Evolutionary conservation across 352 stramenopile genomes (phyloP), one percentile per base, ranked within the genome.

Genomic region (Pythium chondricola): DNA sequence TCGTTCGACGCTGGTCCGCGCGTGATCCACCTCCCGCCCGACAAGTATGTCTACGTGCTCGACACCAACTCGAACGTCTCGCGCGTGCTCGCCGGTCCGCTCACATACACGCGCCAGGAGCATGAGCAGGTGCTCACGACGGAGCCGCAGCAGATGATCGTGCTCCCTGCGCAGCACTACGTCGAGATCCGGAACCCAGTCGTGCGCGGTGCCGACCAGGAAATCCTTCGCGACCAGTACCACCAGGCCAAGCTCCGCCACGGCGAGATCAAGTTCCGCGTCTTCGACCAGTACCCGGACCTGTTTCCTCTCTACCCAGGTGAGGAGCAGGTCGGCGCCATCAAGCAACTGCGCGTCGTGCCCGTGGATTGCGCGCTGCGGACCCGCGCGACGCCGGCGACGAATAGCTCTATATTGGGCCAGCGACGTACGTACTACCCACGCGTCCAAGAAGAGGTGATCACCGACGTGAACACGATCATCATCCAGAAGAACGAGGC

Each of bases 31-130:
- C 62, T 91, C 18, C 61, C 80, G 36, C 76, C 80, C 0, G 88
- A 91, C 73, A 86, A 91, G 56, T 91, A 88, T 43, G 71, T 91
- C 2, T 73, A 91, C 51, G 71, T 91, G 53, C 80, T 88, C 6
- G 80, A 91, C 64, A 91, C 80, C 50, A 91, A 91, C 71, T 85
- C 74, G 38, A 91, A 91, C 40, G 77, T 91, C 14, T 82, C 80
- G 26, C 76, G 80, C 47, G 80, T 91, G 60, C 69, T 91, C 48
- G 78, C 69, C 0, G 80, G 80, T 0, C 80, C 80, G 40, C 63
- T 86, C 22, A 91, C 77, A 35, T 91, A 88, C 64, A 91, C 80
- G 30, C 72, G 80, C 2, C 74, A 88, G 51, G 80, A 91, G 46
- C 80, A 91, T 45, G 80, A 91, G 44, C 68, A 85, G 38, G 66